Evolutionary conservation across 371 early-diverging fungal genomes (phyloP), one percentile per base, ranked within the genome.

Genomic region (Capillidium heterosporum): DNA sequence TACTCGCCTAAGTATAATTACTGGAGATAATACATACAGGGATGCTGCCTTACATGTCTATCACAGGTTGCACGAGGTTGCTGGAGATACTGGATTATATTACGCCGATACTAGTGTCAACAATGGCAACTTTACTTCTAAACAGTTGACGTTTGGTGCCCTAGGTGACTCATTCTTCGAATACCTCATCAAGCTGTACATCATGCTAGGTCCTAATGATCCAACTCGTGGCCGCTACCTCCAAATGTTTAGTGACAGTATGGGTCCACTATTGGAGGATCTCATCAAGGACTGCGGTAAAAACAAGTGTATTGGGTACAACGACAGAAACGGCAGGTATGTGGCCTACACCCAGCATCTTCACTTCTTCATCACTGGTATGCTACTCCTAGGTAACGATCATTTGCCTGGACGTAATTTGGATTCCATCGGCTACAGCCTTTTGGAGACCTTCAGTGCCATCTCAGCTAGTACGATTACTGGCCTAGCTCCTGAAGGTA

Each of bases 1-100:
- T 67, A 89, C 86, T 48, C 76, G 83, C 39, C 65, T 97, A 44
- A 75, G 80, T 24, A 71, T 85, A 56, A 58, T 92, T 23, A 89
- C 89, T 1, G 80, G 79, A 0, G 72, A 87, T 47, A 64, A 68
- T 11, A 61, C 67, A 2, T 85, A 78, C 59, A 68, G 69, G 17
- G 50, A 74, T 60, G 46, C 44, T 3, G 41, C 56, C 2, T 19
- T 42, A 13, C 7, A 28, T 13, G 56, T 56, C 1, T 46, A 19
- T 27, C 28, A 43, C 32, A 42, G 2, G 3, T 46, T 56, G 31
- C 46, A 56, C 19, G 17, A 24, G 23, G 1, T 44, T 58, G 78
- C 76, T 76, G 71, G 11, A 71, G 73, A 55, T 58, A 51, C 70
- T 32, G 81, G 80, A 0, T 57, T 83, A n/a, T 74, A 74, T 51